Conservation (phyloP, 2,329 filamentous ascomycete genomes). For the Hortaea werneckii region DNA sequence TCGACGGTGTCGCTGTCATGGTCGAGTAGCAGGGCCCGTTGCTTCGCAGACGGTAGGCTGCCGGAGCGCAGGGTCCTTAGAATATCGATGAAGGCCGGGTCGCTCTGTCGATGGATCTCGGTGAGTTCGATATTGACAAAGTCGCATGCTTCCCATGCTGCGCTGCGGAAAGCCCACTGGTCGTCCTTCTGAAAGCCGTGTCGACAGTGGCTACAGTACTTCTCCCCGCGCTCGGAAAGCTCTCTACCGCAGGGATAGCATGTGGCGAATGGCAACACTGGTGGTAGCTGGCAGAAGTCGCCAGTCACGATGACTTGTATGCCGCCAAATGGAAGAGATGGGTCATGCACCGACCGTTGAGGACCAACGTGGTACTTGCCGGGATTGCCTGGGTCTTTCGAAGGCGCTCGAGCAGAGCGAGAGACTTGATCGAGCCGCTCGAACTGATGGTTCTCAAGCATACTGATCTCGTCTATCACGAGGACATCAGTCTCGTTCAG, state of each 20-base stretch:
- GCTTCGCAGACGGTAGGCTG: conserved; percentile 24
- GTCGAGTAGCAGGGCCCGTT: conserved; percentile 33
- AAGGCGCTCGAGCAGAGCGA: neutral
- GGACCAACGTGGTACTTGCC: neutral
- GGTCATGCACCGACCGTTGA: too few relatives aligned
- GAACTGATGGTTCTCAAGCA: conserved; percentile 48
- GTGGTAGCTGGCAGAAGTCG: conserved; percentile 2
- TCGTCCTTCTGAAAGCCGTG: conserved; percentile 25
- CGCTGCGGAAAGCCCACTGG: conserved; percentile 51
- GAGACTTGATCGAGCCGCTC: conserved; percentile 36
- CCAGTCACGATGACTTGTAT: conserved; percentile 1
- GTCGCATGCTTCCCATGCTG: conserved; percentile 43
- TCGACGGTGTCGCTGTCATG: conserved; percentile 33
- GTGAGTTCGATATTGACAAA: conserved; percentile 45
- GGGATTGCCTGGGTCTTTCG: neutral
- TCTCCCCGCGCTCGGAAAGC: too few relatives aligned
- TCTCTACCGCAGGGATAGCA: conserved; percentile 27
- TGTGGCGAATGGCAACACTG: conserved; percentile 38
- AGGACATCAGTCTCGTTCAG: conserved; percentile 39
- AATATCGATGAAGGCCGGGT: conserved; percentile 43
- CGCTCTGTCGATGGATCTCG: conserved; percentile 48
- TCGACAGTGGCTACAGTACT: conserved; percentile 3
- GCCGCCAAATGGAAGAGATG: neutral
- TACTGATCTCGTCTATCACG: conserved; percentile 55
- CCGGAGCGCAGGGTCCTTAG: conserved; percentile 48